A percentile compares a stretch with the other conserved stretches of the same genome.
These are phyloP conservation scores for Pugionium dolabratum DNA, from an alignment of 345 rosid genomes.

Conservation along the genomic window DNA sequence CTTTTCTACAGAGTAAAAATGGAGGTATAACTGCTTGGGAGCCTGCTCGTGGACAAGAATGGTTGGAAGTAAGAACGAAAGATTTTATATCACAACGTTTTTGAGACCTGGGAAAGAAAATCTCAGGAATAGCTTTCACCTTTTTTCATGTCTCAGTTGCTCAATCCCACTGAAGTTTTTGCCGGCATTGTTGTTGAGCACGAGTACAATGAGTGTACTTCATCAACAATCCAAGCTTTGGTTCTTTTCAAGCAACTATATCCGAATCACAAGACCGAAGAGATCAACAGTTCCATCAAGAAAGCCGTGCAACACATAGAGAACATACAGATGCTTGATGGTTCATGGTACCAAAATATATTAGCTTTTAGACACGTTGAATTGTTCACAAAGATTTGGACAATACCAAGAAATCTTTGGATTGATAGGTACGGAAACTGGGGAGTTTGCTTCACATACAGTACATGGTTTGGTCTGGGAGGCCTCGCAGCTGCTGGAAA, in stretches of 20 bases:
- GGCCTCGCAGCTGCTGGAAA: slow-evolving; percentile 45
- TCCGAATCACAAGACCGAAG: slow-evolving; percentile 43
- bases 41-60: slow-evolving; percentile 40
- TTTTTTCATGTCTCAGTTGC: slow-evolving; percentile 38
- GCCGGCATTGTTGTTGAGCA: slow-evolving; percentile 53
- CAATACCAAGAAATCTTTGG: slow-evolving; percentile 19
- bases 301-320: slow-evolving; percentile 43
- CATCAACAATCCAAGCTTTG: slow-evolving; percentile 47
- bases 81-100: not conserved
- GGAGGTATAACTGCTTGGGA: slow-evolving; percentile 47
- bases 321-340: slow-evolving; percentile 44
- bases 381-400: slow-evolving; percentile 18
- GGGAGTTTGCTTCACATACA: slow-evolving; percentile 45
- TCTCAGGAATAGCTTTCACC: not conserved
- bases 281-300: slow-evolving; percentile 41
- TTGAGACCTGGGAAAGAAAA: not conserved
- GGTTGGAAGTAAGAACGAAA: slow-evolving; percentile 40
- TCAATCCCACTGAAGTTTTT: slow-evolving; percentile 52
- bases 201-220: slow-evolving; percentile 56
- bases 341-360: slow-evolving; percentile 44
- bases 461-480: slow-evolving; percentile 43
- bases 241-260: slow-evolving; percentile 47
- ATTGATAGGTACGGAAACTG: slow-evolving; percentile 44
- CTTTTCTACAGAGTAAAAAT: slow-evolving; percentile 37
- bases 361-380: not conserved